phyloP scores from a whole-genome alignment of 352 stramenopile species.

The Sclerospora graminicola region DNA sequence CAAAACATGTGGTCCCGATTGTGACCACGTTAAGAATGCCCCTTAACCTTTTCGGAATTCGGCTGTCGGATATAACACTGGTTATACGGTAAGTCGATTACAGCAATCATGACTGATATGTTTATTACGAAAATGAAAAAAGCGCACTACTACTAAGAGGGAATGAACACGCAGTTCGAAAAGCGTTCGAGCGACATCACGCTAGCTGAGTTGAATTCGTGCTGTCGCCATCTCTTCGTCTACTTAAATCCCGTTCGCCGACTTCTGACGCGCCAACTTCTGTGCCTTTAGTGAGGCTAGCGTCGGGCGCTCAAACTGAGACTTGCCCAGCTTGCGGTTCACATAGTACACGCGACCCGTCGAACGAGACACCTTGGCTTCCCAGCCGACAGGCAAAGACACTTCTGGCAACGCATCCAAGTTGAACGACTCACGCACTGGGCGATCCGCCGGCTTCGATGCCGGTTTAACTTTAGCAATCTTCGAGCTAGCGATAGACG shows the following conservation, averaged over 20 bases:
- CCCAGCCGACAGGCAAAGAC: conserved; percentile 70
- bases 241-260: conserved; percentile 25
- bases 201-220: conserved; percentile 8
- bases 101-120: conserved; percentile 7
- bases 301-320: conserved; percentile 77
- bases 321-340: conserved; percentile 81
- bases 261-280: conserved; percentile 69
- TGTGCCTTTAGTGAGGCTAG: conserved; percentile 78
- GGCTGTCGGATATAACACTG: too few species aligned
- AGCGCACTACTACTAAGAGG: conserved; percentile 11
- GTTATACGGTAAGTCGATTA: not conserved
- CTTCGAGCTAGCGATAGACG: conserved; percentile 19
- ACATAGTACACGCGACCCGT: conserved; percentile 84
- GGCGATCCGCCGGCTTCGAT: conserved; percentile 28
- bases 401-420: conserved; percentile 73
- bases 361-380: conserved; percentile 80
- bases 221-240: conserved; percentile 11
- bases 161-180: conserved; percentile 14
- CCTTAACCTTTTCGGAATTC: not conserved
- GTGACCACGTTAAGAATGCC: not conserved
- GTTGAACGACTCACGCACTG: conserved; percentile 79
- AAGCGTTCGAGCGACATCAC: conserved; percentile 10
- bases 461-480: conserved; percentile 25
- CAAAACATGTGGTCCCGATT: too few species aligned
- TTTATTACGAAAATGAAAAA: conserved; percentile 19